Base-by-base conservation (phyloP, 352 stramenopile species). In the Phytopythium litorale region DNA sequence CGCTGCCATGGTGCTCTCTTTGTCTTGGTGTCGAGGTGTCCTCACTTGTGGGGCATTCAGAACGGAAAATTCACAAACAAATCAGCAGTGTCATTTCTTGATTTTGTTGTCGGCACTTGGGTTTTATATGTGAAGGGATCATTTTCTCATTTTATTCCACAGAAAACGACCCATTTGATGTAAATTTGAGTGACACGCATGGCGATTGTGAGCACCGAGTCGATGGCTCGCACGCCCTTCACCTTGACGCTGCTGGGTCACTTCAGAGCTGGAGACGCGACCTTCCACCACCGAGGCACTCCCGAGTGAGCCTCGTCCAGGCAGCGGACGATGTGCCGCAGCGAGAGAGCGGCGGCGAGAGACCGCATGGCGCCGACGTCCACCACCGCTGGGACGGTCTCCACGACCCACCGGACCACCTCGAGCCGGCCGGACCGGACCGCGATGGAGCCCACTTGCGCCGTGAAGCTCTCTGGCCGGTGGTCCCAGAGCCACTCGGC, bases 401-500 rank as follows among this genome's bases (percentile, higher is more conserved):
- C 68, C 33, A 59, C 45, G 6, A 73, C 52, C 66, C 66, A 73
- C 16, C 65, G 66, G 1, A 73, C 53, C 4, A 70, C 52, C 37
- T 66, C 38, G 18, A 66, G 46, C 35, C 49, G 49, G 32, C 49
- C 28, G 15, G 28, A 40, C 15, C 18, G 21, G 15, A 79, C 68
- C 8, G 75, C 75, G n/a, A 68, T 56, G 23, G 74, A 59, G 40
- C 78, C 71, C 33, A 72, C 69, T 54, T 58, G 64, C 16, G 56
- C 40, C 5, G 73, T 69, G 37, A 74, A 85, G 11, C 59, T 63
- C 66, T 71, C 66, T 12, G 48, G 58, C 13, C 65, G 58, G 40
- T 78, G 28, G 55, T 53, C 38, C 58, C 78, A 70, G 40, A 85
- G 56, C 46, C 66, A 82, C 53, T 63, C 15, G 11, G 82, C 7